Evolutionary conservation across 208 protist species (phyloP), one percentile per base, ranked within the genome.

Genomic region (Trypanosoma caninum): DNA sequence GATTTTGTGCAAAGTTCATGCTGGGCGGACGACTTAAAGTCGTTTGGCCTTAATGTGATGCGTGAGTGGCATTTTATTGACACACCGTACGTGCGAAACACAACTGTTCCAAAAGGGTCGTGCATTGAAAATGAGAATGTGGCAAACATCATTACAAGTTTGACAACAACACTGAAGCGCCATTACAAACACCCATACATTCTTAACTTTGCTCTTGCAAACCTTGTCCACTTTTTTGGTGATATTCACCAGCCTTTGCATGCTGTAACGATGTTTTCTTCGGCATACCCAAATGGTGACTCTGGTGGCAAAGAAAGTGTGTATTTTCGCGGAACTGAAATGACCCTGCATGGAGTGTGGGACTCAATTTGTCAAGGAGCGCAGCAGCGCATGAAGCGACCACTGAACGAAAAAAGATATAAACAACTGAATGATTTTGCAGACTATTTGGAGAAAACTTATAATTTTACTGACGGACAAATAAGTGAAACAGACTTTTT

Each of bases 241-340:
- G 90, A 96, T 33, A 72, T 89, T 35, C 90, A 96, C 54, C 87
- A 94, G 60, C 90, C 90, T 0, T 67, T 96, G 63, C 90, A 96
- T 63, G 57, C 77, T 20, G 58, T 73, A 0, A 58, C 68, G 23
- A 42, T 71, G 30, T 80, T 84, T 51, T 84, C 80, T 2, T 1
- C 59, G 6, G 9, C 40, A 1, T 80, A 76, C 46, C 82, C 87
- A 13, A 38, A 76, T 38, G 87, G 90, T 1, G 90, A 96, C 47
- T 45, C 33, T 28, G 90, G 90, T 16, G 90, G 90, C 48, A 96
- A 96, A 10, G 54, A 85, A 10, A 3, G 41, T 10, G 77, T 96
- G 10, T 40, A 31, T 0, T 54, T 80, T 6, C 25, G 78, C 22
- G 66, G 67, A 13, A n/a, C 9, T 1, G 42, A 37, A 16, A 68